Evolutionary conservation across 1,284 basidiomycete genomes (phyloP).

Genomic region (Tausonia pullulans): DNA sequence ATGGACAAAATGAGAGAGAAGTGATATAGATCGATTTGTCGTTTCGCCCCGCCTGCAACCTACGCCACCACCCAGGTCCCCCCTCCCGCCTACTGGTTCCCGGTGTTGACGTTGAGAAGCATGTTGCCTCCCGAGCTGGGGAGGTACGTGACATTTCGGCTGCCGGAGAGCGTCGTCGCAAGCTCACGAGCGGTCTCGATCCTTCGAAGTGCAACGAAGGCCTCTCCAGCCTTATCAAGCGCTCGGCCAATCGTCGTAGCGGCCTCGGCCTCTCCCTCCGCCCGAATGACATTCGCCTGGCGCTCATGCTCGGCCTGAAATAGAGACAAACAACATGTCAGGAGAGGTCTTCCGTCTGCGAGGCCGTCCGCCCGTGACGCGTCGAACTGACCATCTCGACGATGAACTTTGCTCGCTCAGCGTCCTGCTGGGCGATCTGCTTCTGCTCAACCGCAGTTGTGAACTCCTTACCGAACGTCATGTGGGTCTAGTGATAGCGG

Average conservation of each 20-base stretch:
- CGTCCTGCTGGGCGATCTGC: slow-evolving; percentile 52
- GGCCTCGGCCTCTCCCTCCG: slow-evolving; percentile 97
- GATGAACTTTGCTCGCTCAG: slow-evolving; percentile 96
- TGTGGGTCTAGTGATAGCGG: slow-evolving; percentile 35
- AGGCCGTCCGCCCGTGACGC: background rate
- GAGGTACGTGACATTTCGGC: slow-evolving; percentile 37
- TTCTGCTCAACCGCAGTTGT: slow-evolving; percentile 90
- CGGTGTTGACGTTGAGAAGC: slow-evolving; percentile 21
- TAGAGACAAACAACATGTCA: background rate
- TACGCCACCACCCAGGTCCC: too few relatives aligned
- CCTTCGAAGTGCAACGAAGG: slow-evolving; percentile 86
- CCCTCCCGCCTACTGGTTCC: background rate
- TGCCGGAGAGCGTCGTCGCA: slow-evolving; percentile 38
- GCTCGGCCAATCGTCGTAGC: slow-evolving; percentile 84
- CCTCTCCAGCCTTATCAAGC: slow-evolving; percentile 89
- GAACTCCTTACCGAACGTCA: slow-evolving; percentile 47
- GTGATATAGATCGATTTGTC: too few relatives aligned
- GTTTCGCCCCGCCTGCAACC: too few relatives aligned
- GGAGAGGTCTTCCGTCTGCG: background rate
- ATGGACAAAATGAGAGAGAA: too few relatives aligned
- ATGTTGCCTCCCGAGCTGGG: slow-evolving; percentile 32
- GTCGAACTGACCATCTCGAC: slow-evolving; percentile 69
- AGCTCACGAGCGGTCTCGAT: slow-evolving; percentile 98
- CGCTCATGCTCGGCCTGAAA: slow-evolving; percentile 91
- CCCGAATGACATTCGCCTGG: slow-evolving; percentile 93